These are phyloP conservation scores for Pharnaceum exiguum DNA, from an alignment of 148 eudicot genomes.

Conservation along the genomic window DNA sequence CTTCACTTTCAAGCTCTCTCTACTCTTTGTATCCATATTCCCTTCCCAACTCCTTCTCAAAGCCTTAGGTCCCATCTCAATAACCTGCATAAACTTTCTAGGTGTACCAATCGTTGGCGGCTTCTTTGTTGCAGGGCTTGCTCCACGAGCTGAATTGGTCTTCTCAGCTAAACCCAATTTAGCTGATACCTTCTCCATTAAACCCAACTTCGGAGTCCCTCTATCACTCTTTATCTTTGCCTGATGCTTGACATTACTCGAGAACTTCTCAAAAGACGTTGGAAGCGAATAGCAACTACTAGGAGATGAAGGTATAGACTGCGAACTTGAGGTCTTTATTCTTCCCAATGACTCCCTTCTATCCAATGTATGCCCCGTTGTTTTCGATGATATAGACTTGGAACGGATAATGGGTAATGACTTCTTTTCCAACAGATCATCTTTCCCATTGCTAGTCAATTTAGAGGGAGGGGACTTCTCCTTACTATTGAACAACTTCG, in stretches of 20 bases:
- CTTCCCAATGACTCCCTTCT: conserved; percentile 46
- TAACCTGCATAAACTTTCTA: conserved; percentile 51
- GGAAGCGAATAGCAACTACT: conserved; percentile 80
- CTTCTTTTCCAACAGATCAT: conserved; percentile 41
- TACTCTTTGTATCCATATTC: conserved; percentile 50
- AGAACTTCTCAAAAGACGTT: conserved; percentile 72
- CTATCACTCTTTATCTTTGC: conserved; percentile 57
- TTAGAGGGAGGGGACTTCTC: conserved; percentile 37
- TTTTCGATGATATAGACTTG: conserved; percentile 51
- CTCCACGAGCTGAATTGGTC: conserved; percentile 37
- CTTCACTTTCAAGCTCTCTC: conserved; percentile 46
- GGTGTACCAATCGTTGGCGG: conserved; percentile 32
- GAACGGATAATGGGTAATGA: conserved; percentile 38
- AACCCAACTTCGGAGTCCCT: conserved; percentile 28
- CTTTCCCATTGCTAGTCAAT: conserved; percentile 33
- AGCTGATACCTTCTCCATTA: conserved; percentile 47
- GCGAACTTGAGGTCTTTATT: conserved; percentile 43
- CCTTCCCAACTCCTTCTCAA: conserved; percentile 97
- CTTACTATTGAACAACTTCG: conserved; percentile 36
- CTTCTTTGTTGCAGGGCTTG: conserved; percentile 45
- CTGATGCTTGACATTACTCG: conserved; percentile 63
- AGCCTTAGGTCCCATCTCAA: conserved; percentile 72
- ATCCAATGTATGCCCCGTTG: conserved; percentile 30
- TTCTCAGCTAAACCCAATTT: conserved; percentile 43
- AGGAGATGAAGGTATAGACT: conserved; percentile 77